Evolutionary conservation across 306 rosid species (phyloP), one percentile per base, ranked within the genome.

Genomic region (Amphicarpaea edgeworthii): DNA sequence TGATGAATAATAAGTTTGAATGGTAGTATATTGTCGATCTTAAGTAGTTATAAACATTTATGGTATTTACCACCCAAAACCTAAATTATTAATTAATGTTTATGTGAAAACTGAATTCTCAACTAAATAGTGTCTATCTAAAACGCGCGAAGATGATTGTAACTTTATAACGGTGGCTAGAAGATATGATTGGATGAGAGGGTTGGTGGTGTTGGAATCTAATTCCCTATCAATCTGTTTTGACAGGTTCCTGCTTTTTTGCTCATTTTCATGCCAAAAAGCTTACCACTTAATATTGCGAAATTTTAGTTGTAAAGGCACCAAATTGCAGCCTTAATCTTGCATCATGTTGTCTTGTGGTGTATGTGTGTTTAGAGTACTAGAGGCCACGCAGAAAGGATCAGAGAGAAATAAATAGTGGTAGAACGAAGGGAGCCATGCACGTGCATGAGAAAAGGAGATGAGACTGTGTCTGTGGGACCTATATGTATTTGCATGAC

Each of bases 311-410:
- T 83, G 84, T 76, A 87, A 87, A 88, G 86, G 79, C 49, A 72
- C 79, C 79, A 53, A 60, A 63, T 80, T 76, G 92, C 88, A 88
- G 92, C 90, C 83, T 89, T 90, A 67, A 63, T 70, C 73, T 81
- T 49, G 58, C 57, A 32, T 63, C 57, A 32, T 63, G 45, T 46
- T 75, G 69, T 68, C 77, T 38, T 62, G 81, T 37, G 8, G n/a
- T n/a, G n/a, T n/a, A n/a, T 62, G 58, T 54, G 61, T 77, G 61
- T 17, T n/a, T n/a, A n/a, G n/a, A n/a, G n/a, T n/a, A n/a, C n/a
- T n/a, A 28, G 72, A 78, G 65, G 66, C 77, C 75, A 66, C 79
- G 59, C 14, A 63, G 2, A 34, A 24, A 45, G 53, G 32, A 82
- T 43, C 21, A 82, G 16, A 68, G 69, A 24, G 43, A 70, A 37